These are phyloP conservation scores for Pichia sp. DNA, from an alignment of 1,139 yeast genomes.

Conservation along the genomic window DNA sequence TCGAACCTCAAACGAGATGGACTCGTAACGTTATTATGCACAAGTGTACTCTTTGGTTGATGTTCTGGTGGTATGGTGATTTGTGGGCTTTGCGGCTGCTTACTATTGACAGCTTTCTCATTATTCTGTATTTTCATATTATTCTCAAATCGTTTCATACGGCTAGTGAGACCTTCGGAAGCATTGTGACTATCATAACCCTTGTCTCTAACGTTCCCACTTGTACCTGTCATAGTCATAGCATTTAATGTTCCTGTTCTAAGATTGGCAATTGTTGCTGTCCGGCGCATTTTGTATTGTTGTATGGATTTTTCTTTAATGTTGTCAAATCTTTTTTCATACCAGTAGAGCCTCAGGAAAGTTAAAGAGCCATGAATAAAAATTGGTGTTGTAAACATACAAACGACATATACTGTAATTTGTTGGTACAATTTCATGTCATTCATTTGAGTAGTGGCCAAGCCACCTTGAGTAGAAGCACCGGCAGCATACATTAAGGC, in stretches of 20 bases:
- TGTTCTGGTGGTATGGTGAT: background rate
- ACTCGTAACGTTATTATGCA: background rate
- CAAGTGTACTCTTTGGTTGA: background rate
- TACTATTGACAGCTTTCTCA: background rate
- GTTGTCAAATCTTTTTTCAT: constrained; percentile 80
- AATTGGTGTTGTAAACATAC: constrained; percentile 79
- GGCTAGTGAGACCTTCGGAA: constrained; percentile 26
- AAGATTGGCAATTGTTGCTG: constrained; percentile 63
- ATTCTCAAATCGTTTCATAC: constrained; percentile 20
- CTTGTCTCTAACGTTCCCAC: constrained; percentile 2
- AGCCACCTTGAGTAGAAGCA: constrained; percentile 86
- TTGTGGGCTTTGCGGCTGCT: background rate
- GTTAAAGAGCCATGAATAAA: constrained; percentile 79
- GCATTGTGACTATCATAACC: constrained; percentile 28
- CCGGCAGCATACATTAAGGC: constrained; percentile 72
- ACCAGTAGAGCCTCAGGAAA: constrained; percentile 82
- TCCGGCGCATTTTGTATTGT: constrained; percentile 74
- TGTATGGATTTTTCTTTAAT: constrained; percentile 70
- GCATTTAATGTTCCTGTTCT: constrained; percentile 38
- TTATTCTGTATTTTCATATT: background rate
- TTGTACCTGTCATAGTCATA: constrained; percentile 19
- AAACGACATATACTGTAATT: constrained; percentile 52
- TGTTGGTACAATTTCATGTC: constrained; percentile 70
- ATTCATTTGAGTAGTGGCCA: constrained; percentile 72
- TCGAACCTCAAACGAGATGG: constrained; percentile 2